These are phyloP conservation scores for Escallonia herrerae DNA, from an alignment of 129 eudicot species.

Conservation along the genomic window DNA sequence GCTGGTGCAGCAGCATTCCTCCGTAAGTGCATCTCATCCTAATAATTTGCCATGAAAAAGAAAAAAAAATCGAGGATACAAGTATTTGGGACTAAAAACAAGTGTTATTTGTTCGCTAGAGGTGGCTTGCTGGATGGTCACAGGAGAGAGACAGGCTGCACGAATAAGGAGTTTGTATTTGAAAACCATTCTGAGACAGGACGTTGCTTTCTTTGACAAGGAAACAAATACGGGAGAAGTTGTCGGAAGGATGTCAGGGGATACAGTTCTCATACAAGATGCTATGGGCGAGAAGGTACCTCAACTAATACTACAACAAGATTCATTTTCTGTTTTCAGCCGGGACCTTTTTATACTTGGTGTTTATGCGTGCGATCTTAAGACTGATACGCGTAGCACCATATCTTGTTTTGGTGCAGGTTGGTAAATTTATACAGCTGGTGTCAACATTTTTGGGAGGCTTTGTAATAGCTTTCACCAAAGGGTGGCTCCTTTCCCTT, in stretches of 20 bases:
- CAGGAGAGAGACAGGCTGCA: slow-evolving; percentile 94
- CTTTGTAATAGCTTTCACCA: slow-evolving; percentile 60
- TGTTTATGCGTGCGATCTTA: too few species aligned
- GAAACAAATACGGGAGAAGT: slow-evolving; percentile 97
- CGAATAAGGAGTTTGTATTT: slow-evolving; percentile 74
- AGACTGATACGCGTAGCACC: background rate
- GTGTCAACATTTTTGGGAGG: slow-evolving; percentile 68
- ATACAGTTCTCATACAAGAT: slow-evolving; percentile 93
- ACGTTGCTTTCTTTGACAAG: slow-evolving; percentile 81
- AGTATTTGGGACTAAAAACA: background rate
- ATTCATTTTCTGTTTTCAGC: too few species aligned
- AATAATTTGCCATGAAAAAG: background rate
- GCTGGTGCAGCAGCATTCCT: slow-evolving; percentile 69
- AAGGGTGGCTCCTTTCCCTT: slow-evolving; percentile 90
- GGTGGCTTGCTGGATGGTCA: slow-evolving; percentile 94
- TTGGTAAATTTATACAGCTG: slow-evolving; percentile 71
- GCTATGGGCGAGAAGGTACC: slow-evolving; percentile 97
- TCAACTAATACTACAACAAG: too few species aligned
- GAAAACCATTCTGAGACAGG: slow-evolving; percentile 78
- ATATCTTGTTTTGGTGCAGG: slow-evolving; percentile 31
- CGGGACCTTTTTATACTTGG: too few species aligned
- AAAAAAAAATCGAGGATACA: background rate
- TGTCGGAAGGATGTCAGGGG: slow-evolving; percentile 97
- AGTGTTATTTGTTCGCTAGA: slow-evolving; percentile 30
- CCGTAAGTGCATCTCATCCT: slow-evolving; percentile 42